These are phyloP conservation scores for Cladophialophora immunda DNA, from an alignment of 2,329 filamentous ascomycete genomes.

Conservation along the genomic window DNA sequence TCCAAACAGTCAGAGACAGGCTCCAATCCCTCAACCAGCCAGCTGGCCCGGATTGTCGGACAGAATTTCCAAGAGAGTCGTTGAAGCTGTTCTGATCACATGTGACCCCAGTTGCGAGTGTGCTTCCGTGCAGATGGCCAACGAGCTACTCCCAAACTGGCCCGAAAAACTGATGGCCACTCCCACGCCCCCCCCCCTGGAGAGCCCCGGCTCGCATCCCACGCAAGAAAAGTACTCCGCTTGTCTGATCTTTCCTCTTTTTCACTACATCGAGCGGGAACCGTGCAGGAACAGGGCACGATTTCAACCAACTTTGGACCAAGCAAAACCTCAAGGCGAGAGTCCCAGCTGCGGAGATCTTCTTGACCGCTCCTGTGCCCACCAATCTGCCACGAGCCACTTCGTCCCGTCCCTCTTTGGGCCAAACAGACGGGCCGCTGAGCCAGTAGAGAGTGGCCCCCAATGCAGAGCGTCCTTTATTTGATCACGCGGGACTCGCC, in stretches of 20 bases:
- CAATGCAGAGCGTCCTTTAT: not conserved
- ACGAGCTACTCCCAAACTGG: not conserved
- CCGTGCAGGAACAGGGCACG: not conserved
- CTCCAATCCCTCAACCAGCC: not conserved
- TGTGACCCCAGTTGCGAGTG: too few relatives aligned
- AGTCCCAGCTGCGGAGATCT: not conserved
- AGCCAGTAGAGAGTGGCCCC: not conserved
- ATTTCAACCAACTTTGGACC: not conserved
- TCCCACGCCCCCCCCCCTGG: not conserved
- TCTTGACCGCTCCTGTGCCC: not conserved
- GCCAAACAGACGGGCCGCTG: not conserved
- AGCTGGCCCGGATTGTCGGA: not conserved
- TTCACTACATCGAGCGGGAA: not conserved
- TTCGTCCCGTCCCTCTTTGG: not conserved
- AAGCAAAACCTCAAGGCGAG: not conserved
- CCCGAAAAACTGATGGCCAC: not conserved
- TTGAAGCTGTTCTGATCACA: not conserved
- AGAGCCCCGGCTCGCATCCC: not conserved
- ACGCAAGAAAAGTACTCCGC: slow-evolving; percentile 1
- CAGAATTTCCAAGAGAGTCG: not conserved
- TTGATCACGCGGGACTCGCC: not conserved
- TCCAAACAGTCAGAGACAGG: not conserved
- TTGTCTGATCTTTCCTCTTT: not conserved
- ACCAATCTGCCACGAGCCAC: not conserved
- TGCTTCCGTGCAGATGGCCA: not conserved